Base-by-base conservation (phyloP, 1,139 yeast species). In the Taphrina confusa region DNA sequence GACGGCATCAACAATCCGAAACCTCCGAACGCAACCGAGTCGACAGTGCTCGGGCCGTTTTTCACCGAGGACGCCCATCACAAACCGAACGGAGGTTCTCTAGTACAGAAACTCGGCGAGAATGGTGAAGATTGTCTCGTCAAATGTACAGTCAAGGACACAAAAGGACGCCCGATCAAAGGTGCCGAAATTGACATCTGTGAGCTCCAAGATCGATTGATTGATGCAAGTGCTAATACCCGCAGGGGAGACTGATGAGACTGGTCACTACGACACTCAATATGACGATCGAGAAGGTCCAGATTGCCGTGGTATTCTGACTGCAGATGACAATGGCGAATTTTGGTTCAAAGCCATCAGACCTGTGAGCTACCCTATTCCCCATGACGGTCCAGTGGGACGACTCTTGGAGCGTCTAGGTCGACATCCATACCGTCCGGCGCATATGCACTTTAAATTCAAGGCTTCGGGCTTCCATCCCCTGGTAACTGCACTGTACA, bases 361-460 rank as follows among this genome's bases (percentile, higher is more conserved):
- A 28, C 77, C 77, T 4, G 74, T 73, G 5, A 68, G 76, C 28
- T 74, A 74, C 60, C 76, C 77, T 14, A 74, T 74, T 61, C 77
- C 77, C 11, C 72, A 72, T 63, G 77, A 74, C 66, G 77, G 77
- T 1, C 77, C 77, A 2, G 77, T 73, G 8, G 77, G 77, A 14
- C 65, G 68, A 47, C 63, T 74, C 54, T 68, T 74, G 58, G 66
- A 70, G 56, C 51, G 58, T 25, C 69, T 74, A 60, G 71, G 70
- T 56, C 68, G 77, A 63, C 77, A 74, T 62, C 77, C 77, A 37
- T 71, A 68, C 65, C 68, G 77, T 60, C 77, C 77, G 11, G 71
- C 75, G 5, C 77, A 75, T 61, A 68, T 74, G 46, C 77, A 74
- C 65, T 75, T 72, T 62, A 66, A 68, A 62, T 71, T 72, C 27